Evolutionary conservation across 441 rosid genomes (phyloP).

Genomic region (Capsella rubella): DNA sequence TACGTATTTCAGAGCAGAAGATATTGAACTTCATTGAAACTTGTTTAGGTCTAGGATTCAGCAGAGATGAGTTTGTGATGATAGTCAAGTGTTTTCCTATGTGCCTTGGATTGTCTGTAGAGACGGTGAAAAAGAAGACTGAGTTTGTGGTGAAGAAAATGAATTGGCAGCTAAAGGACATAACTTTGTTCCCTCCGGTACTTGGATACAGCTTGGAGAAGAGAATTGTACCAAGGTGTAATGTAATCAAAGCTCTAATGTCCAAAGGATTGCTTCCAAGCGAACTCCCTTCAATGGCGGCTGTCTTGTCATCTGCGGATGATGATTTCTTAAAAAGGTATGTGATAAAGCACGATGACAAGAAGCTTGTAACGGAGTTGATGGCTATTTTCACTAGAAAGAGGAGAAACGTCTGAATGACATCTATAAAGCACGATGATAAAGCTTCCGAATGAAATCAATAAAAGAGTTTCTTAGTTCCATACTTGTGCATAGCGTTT

Average conservation of each 20-base stretch:
- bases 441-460: neutral
- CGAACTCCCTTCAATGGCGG: neutral
- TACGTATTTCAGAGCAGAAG: slow-evolving; percentile 11
- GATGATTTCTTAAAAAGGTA: slow-evolving; percentile 18
- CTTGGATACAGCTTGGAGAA: slow-evolving; percentile 12
- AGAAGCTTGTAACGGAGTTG: neutral
- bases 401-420: neutral
- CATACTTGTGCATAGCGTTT: too few relatives aligned
- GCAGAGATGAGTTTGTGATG: neutral
- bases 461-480: neutral
- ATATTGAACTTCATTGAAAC: neutral
- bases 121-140: neutral
- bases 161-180: slow-evolving; percentile 33
- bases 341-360: neutral
- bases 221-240: slow-evolving; percentile 30
- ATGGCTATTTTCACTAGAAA: neutral
- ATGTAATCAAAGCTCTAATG: slow-evolving; percentile 24
- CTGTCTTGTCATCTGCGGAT: slow-evolving; percentile 1
- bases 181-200: neutral
- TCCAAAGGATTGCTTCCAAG: slow-evolving; percentile 28
- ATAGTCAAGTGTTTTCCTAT: neutral
- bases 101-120: neutral
- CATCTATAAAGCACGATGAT: neutral
- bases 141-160: slow-evolving; percentile 37
- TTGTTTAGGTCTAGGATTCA: neutral